Evolutionary conservation across 2,329 filamentous ascomycete genomes (phyloP).

Genomic region (Cordyceps militaris): DNA sequence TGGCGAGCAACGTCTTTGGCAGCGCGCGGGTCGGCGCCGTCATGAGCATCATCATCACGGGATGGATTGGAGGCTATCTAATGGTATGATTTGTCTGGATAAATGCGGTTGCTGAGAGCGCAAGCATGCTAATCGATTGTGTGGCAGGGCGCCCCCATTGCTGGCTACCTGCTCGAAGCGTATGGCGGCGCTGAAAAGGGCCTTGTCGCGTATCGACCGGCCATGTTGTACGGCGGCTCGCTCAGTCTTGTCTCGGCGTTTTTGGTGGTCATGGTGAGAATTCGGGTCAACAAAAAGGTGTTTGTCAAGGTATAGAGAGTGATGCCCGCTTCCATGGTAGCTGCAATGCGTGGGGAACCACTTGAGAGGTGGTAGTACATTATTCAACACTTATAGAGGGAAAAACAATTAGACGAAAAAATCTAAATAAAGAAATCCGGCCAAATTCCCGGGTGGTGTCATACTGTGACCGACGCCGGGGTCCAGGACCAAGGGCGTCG

Average conservation of each 20-base stretch:
- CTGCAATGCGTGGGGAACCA: too few species aligned
- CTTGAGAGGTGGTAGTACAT: too few species aligned
- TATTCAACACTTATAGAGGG: too few species aligned
- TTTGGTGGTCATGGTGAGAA: conserved; percentile 35
- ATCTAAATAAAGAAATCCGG: too few species aligned
- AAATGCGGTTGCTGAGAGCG: too few species aligned
- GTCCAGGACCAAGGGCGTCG: background rate
- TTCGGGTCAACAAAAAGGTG: conserved; percentile 33
- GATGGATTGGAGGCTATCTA: conserved; percentile 55
- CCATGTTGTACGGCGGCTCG: conserved; percentile 55
- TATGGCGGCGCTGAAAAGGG: conserved; percentile 44
- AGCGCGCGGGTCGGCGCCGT: conserved; percentile 46
- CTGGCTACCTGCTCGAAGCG: conserved; percentile 50
- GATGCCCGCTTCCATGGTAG: too few species aligned
- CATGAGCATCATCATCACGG: conserved; percentile 55
- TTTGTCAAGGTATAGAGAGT: conserved; percentile 22
- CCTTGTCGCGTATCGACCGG: conserved; percentile 48
- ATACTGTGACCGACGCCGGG: too few species aligned
- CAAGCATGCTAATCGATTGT: too few species aligned
- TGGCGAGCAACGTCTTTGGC: conserved; percentile 53
- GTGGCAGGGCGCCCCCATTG: conserved; percentile 47
- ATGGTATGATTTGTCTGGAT: conserved; percentile 37
- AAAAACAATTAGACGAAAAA: too few species aligned
- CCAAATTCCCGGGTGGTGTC: too few species aligned
- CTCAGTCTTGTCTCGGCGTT: conserved; percentile 40